Percentiles rank a stretch among this genome's conserved stretches.
Conservation (phyloP, 2,329 filamentous ascomycete genomes). For the Fusarium setosum region DNA sequence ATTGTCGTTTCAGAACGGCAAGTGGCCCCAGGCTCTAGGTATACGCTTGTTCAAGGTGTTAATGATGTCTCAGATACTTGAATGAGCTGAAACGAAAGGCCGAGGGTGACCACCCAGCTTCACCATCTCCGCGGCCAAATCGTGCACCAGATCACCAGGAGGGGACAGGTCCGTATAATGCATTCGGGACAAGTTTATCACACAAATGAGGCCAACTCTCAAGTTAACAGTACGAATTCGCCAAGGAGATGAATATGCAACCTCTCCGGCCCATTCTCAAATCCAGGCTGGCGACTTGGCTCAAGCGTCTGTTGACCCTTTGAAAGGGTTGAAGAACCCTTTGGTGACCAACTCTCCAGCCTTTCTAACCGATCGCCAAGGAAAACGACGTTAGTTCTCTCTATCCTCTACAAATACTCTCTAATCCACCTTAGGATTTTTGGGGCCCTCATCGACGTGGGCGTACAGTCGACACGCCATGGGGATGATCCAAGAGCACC, state of each 20-base stretch:
- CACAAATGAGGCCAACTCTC: no score
- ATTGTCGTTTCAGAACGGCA: constrained; percentile 8
- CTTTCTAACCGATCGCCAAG: background rate
- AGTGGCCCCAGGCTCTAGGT: background rate
- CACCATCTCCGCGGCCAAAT: background rate
- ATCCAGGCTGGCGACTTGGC: background rate
- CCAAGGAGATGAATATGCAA: background rate
- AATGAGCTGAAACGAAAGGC: constrained; percentile 14
- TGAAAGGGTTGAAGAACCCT: background rate
- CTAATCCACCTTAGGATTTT: background rate
- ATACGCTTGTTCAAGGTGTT: fast-evolving
- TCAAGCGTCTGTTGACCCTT: background rate
- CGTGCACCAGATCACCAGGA: background rate
- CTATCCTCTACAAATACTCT: background rate
- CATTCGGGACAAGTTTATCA: background rate
- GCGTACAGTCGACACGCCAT: constrained; percentile 20
- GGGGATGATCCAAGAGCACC: constrained; percentile 4
- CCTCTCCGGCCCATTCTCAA: background rate
- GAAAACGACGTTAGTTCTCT: background rate
- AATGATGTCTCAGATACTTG: background rate
- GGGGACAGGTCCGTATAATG: background rate
- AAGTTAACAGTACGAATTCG: no score
- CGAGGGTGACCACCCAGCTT: background rate
- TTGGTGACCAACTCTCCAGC: background rate
- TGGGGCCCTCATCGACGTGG: constrained; percentile 19